phyloP scores from a whole-genome alignment of 1,284 basidiomycete genomes.

The Sanghuangporus sanghuang region DNA sequence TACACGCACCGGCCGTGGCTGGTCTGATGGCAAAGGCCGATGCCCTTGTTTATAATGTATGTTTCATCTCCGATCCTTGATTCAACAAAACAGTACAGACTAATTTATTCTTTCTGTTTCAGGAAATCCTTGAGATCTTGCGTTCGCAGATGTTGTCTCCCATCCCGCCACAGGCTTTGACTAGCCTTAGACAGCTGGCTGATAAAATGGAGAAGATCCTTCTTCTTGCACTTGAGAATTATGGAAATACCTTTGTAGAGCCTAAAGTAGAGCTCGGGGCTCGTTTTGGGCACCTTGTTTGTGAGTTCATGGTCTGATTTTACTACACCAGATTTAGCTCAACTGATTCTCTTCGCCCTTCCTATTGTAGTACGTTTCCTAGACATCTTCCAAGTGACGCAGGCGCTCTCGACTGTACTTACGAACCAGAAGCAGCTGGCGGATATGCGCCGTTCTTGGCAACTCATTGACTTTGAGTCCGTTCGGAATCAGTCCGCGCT shows the following conservation, averaged over 20 bases:
- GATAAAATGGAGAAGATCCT: slow-evolving; percentile 89
- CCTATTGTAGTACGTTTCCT: slow-evolving; percentile 67
- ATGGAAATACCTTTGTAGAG: slow-evolving; percentile 85
- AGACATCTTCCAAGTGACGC: slow-evolving; percentile 86
- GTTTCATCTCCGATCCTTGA: slow-evolving; percentile 26
- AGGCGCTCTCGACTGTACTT: slow-evolving; percentile 78
- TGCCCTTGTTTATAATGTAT: slow-evolving; percentile 82
- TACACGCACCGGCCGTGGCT: slow-evolving; percentile 81
- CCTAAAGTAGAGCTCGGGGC: slow-evolving; percentile 86
- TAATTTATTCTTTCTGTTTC: slow-evolving; percentile 16
- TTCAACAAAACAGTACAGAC: not conserved
- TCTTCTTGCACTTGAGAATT: slow-evolving; percentile 71
- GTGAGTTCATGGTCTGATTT: slow-evolving; percentile 41
- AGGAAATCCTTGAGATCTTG: slow-evolving; percentile 85
- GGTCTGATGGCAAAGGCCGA: slow-evolving; percentile 85
- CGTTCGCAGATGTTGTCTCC: slow-evolving; percentile 79
- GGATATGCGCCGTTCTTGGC: slow-evolving; percentile 84
- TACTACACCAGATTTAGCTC: not conserved
- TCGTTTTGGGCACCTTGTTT: slow-evolving; percentile 81
- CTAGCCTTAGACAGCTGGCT: slow-evolving; percentile 73
- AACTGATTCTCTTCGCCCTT: slow-evolving; percentile 5
- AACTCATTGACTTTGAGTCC: slow-evolving; percentile 82
- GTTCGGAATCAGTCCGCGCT: slow-evolving; percentile 87
- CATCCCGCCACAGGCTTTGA: slow-evolving; percentile 61
- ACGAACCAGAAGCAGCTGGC: slow-evolving; percentile 78